Evolutionary conservation across 1,284 basidiomycete genomes (phyloP).

Genomic region (Singerocomus rubriflavus): DNA sequence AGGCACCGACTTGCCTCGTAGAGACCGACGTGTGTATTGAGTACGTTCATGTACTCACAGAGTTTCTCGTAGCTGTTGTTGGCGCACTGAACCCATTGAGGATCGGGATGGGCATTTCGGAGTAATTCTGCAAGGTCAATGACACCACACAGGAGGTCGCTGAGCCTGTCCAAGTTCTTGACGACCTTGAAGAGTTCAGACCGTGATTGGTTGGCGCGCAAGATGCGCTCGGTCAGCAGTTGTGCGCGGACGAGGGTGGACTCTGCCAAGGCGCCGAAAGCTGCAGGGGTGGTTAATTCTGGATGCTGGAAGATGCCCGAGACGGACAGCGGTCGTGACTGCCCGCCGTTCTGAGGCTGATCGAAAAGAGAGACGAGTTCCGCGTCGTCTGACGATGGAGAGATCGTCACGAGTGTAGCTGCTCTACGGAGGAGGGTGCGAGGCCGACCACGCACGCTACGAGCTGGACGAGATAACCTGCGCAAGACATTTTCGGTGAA

Average conservation of each 20-base stretch:
- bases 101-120: constrained; percentile 90
- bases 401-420: constrained; percentile 38
- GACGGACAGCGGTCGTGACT: constrained; percentile 40
- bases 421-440: constrained; percentile 20
- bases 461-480: constrained; percentile 36
- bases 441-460: constrained; percentile 48
- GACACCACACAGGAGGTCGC: constrained; percentile 92
- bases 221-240: constrained; percentile 70
- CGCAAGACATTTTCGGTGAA: constrained; percentile 42
- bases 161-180: constrained; percentile 93
- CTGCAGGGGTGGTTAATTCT: constrained; percentile 56
- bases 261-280: constrained; percentile 62
- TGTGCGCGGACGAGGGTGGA: constrained; percentile 73
- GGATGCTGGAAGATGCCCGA: constrained; percentile 77
- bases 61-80: constrained; percentile 88
- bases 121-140: constrained; percentile 96
- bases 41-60: constrained; percentile 96
- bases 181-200: constrained; percentile 79
- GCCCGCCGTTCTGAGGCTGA: constrained; percentile 44
- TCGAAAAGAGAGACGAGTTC: constrained; percentile 71
- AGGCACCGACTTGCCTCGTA: constrained; percentile 66
- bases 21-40: constrained; percentile 93
- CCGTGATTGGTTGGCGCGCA: constrained; percentile 60
- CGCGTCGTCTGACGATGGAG: constrained; percentile 60
- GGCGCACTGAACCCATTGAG: constrained; percentile 78